These are phyloP conservation scores for Xylona heveae DNA, from an alignment of 495 filamentous ascomycete genomes.

Conservation along the genomic window DNA sequence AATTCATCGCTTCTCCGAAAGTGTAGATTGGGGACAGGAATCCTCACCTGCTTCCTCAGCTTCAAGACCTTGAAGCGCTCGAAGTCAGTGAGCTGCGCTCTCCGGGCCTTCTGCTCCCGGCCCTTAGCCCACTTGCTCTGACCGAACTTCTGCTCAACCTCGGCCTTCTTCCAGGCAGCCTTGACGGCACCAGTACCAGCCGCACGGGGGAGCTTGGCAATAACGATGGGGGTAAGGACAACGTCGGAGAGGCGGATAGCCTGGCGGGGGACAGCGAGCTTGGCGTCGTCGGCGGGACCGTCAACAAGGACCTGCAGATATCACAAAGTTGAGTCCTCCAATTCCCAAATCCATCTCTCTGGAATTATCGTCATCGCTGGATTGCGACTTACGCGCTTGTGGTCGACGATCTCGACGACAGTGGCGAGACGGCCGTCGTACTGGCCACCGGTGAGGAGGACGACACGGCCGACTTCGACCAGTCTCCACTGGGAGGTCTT, in stretches of 20 bases:
- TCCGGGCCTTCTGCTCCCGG: slow-evolving; percentile 57
- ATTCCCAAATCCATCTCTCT: slow-evolving; percentile 1
- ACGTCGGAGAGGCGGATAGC: slow-evolving; percentile 54
- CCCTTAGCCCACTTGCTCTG: slow-evolving; percentile 80
- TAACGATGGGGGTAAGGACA: slow-evolving; percentile 76
- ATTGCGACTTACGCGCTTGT: slow-evolving; percentile 79
- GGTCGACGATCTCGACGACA: slow-evolving; percentile 98
- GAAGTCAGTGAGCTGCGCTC: slow-evolving; percentile 85
- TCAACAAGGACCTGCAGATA: slow-evolving; percentile 69
- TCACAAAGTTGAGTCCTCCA: not conserved
- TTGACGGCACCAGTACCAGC: slow-evolving; percentile 64
- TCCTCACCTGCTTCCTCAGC: slow-evolving; percentile 81
- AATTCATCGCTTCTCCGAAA: too few species aligned
- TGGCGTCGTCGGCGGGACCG: slow-evolving; percentile 60
- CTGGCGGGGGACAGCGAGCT: slow-evolving; percentile 64
- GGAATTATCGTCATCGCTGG: slow-evolving; percentile 1
- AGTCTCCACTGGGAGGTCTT: slow-evolving; percentile 64
- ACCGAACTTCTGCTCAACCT: slow-evolving; percentile 80
- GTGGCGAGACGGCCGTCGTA: slow-evolving; percentile 68
- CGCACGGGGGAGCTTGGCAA: slow-evolving; percentile 70
- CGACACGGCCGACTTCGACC: slow-evolving; percentile 92
- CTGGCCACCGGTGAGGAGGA: slow-evolving; percentile 58
- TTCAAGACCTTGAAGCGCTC: slow-evolving; percentile 99
- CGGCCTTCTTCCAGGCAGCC: slow-evolving; percentile 65
- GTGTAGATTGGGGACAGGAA: not conserved